phyloP scores from a whole-genome alignment of 1,139 yeast genomes.

The Diutina sp. region DNA sequence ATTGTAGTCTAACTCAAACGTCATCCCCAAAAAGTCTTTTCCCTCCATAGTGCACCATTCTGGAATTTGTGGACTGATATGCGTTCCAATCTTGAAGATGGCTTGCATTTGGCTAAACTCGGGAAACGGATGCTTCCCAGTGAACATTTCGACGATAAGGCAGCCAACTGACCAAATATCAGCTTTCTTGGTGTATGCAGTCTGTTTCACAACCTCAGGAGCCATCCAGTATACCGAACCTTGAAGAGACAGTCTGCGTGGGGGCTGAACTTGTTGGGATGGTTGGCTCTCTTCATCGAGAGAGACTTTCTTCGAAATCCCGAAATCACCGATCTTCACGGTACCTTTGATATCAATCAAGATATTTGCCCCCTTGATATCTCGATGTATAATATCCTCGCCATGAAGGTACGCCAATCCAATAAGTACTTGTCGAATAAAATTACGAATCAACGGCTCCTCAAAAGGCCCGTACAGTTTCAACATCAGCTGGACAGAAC shows the following conservation, averaged over 20 bases:
- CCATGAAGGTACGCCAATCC: slow-evolving; percentile 76
- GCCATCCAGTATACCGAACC: slow-evolving; percentile 99
- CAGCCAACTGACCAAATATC: slow-evolving; percentile 97
- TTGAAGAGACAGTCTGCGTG: slow-evolving; percentile 73
- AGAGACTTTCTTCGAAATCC: slow-evolving; percentile 73
- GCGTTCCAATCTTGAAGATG: slow-evolving; percentile 81
- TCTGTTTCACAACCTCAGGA: slow-evolving; percentile 90
- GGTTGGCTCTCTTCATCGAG: slow-evolving; percentile 10
- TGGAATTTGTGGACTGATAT: slow-evolving; percentile 66
- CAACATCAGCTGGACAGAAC: slow-evolving; percentile 81
- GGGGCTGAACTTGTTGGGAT: slow-evolving; percentile 15
- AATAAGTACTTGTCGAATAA: slow-evolving; percentile 70
- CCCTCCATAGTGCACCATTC: slow-evolving; percentile 64
- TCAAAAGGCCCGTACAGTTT: slow-evolving; percentile 85
- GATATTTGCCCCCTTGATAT: slow-evolving; percentile 88
- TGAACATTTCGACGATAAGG: slow-evolving; percentile 82
- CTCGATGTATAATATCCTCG: slow-evolving; percentile 78
- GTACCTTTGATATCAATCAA: slow-evolving; percentile 84
- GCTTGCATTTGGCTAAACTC: slow-evolving; percentile 95
- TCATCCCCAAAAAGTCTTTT: slow-evolving; percentile 45
- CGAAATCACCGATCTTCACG: slow-evolving; percentile 88
- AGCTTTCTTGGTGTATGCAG: slow-evolving; percentile 78
- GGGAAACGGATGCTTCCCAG: slow-evolving; percentile 91
- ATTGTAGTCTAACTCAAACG: slow-evolving; percentile 66
- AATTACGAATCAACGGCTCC: slow-evolving; percentile 75